These are phyloP conservation scores for Phialocephala sp. DNA, from an alignment of 2,329 filamentous ascomycete species.

Conservation along the genomic window DNA sequence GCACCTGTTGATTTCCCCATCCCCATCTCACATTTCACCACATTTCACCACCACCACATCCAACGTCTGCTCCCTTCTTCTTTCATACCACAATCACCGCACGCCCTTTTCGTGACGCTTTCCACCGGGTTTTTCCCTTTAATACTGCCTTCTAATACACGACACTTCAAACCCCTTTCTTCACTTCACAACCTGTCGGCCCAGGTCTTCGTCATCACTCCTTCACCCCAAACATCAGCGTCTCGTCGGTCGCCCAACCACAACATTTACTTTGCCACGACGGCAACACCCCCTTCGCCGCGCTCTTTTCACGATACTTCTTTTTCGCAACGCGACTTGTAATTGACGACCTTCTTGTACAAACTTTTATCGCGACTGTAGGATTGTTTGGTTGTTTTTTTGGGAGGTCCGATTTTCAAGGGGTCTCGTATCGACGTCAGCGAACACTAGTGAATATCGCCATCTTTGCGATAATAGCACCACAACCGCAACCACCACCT, in stretches of 20 bases:
- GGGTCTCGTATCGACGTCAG: constrained; percentile 28
- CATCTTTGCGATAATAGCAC: constrained; percentile 21
- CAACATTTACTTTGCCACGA: constrained; percentile 26
- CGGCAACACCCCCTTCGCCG: constrained; percentile 37
- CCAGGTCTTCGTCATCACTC: constrained; percentile 14
- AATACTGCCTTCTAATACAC: not conserved
- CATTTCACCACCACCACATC: not conserved
- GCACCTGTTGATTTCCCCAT: not conserved
- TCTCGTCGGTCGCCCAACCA: constrained; percentile 6
- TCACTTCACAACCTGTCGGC: not conserved
- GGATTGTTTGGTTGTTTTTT: constrained; percentile 15
- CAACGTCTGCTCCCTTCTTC: not conserved
- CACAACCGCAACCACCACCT: constrained; percentile 13
- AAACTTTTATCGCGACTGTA: constrained; percentile 22
- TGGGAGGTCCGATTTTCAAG: constrained; percentile 12
- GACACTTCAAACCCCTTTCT: not conserved
- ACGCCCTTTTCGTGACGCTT: not conserved
- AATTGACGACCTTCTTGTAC: constrained; percentile 36
- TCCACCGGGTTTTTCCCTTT: not conserved
- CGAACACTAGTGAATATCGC: constrained; percentile 19
- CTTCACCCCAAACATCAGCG: constrained; percentile 11
- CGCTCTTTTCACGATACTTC: constrained; percentile 20
- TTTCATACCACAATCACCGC: constrained; percentile 14
- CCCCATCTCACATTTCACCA: not conserved
- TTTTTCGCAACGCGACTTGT: constrained; percentile 32